Base-by-base conservation (phyloP, 2,329 filamentous ascomycete species). In the Proliferodiscus dingleyae region DNA sequence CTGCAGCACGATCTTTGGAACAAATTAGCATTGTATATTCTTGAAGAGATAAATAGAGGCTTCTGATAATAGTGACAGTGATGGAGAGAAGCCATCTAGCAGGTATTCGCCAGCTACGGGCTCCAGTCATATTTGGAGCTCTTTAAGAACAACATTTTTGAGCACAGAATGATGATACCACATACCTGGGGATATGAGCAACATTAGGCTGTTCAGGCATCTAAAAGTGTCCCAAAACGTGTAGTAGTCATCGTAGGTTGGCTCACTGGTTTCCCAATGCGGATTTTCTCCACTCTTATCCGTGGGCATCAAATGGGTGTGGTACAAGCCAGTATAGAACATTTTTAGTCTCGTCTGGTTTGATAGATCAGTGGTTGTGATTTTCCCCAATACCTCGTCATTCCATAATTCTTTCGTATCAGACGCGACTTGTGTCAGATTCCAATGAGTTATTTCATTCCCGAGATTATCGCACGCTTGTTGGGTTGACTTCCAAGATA, bases 171-270 rank as follows among this genome's bases (percentile, higher is more conserved):
- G n/a, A n/a, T n/a, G n/a, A n/a, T n/a, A n/a, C n/a, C n/a, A n/a
- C n/a, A n/a, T n/a, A n/a, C n/a, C n/a, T n/a, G 83, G 82, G 43
- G 84, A 75, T 2, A 87, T 63, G 50, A 83, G 72, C 1, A 87
- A 68, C 0, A 81, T 66, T 0, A 78, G 83, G 2, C 77, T 76
- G 1, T 72, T 72, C 1, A 73, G 72, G 60, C 78, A 85, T 19
- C 83, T 75, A 60, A 85, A 70, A 22, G 66, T 45, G 41, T 78
- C 74, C 83, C 83, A 87, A 22, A 83, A 73, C 0, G 82, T 85
- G 57, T 85, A 85, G 18, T 83, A 77, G 47, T 86, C 82, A 50
- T 86, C 80, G 56, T 82, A 87, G 56, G 83, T 85, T 1, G 83
- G 81, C 60, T 87, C 83, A 0, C 57, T 56, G 1, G 76, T 80